Evolutionary conservation across 2,329 filamentous ascomycete genomes (phyloP), one percentile per base, ranked within the genome.

Genomic region (Trichoderma citrinoviride): DNA sequence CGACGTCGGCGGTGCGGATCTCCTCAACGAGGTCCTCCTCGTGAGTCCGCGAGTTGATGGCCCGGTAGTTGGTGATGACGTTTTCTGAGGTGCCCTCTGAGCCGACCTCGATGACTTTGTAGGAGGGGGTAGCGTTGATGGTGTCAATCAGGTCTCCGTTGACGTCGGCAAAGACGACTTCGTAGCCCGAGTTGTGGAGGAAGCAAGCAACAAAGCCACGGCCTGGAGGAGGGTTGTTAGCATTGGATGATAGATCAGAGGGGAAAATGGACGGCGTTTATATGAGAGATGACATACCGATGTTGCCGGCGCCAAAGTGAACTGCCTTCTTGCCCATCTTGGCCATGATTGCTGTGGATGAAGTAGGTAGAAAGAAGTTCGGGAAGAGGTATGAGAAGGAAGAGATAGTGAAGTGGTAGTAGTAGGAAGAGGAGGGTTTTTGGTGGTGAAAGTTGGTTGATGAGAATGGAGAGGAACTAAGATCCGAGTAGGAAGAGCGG

Each of bases 91-190:
- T 93, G 71, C 91, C 93, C 66, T 96, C 90, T 56, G 87, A 84
- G 70, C 93, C 93, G 71, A 97, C 92, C 81, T 97, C 93, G 66
- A 94, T 96, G 76, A 99, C 94, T 69, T 90, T 88, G 85, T 98
- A 99, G 15, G 87, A 90, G 64, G 87, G 83, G 55, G 86, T 85
- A 21, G 83, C 80, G 76, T 98, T 92, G 71, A 99, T 86, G 61
- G 85, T 80, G 72, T 94, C 83, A 76, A 98, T 95, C 68, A 97
- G 82, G 67, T 80, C 80, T 76, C 94, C 92, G 80, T 93, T 89
- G 70, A 99, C 93, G 83, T 99, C 95, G 72, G 96, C 90, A 75
- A 99, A 98, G 81, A 98, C 84, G 73, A 99, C 94, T 75, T 97
- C 92, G 77, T 93, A 99, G 76, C 92, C 93, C 14, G 93, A 95